Conservation (phyloP, 2,329 filamentous ascomycete genomes). For the Pseudocercospora pini-densiflorae region DNA sequence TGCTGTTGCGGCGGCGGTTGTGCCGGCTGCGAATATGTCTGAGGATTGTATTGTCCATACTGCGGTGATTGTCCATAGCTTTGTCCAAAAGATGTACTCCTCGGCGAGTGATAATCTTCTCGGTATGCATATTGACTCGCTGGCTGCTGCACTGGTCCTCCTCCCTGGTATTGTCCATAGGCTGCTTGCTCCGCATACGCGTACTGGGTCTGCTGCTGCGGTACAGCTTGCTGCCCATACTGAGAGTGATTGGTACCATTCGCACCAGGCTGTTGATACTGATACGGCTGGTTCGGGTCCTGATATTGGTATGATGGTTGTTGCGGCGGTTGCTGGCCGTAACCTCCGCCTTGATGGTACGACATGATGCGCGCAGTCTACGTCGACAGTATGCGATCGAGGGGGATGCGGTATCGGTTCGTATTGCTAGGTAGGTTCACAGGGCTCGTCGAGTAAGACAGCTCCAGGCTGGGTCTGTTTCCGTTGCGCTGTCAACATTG, state of each 20-base stretch:
- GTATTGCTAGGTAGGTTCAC: constrained; percentile 19
- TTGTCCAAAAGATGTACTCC: constrained; percentile 24
- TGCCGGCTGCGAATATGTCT: constrained; percentile 55
- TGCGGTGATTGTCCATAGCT: constrained; percentile 54
- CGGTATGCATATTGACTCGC: constrained; percentile 27
- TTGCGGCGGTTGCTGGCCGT: constrained; percentile 34
- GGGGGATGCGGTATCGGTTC: constrained; percentile 10
- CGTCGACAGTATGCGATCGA: constrained; percentile 9
- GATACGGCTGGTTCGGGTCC: constrained; percentile 33
- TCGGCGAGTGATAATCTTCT: constrained; percentile 27
- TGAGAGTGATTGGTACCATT: constrained; percentile 33
- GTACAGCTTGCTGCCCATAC: constrained; percentile 24
- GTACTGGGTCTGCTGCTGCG: constrained; percentile 19
- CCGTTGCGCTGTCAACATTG: constrained; percentile 17
- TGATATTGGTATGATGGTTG: constrained; percentile 28
- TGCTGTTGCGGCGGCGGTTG: constrained; percentile 33
- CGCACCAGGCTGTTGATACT: constrained; percentile 30
- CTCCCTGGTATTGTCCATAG: constrained; percentile 34
- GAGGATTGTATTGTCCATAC: constrained; percentile 70
- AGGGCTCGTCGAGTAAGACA: constrained; percentile 12
- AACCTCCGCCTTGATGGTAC: constrained; percentile 60
- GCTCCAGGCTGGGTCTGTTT: constrained; percentile 15
- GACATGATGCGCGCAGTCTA: constrained; percentile 51
- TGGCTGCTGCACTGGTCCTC: constrained; percentile 36
- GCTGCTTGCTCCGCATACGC: constrained; percentile 33